A percentile compares a stretch with the other conserved stretches of the same genome.
Conservation (phyloP, 2,329 filamentous ascomycete species). For the Blastomyces percursus region DNA sequence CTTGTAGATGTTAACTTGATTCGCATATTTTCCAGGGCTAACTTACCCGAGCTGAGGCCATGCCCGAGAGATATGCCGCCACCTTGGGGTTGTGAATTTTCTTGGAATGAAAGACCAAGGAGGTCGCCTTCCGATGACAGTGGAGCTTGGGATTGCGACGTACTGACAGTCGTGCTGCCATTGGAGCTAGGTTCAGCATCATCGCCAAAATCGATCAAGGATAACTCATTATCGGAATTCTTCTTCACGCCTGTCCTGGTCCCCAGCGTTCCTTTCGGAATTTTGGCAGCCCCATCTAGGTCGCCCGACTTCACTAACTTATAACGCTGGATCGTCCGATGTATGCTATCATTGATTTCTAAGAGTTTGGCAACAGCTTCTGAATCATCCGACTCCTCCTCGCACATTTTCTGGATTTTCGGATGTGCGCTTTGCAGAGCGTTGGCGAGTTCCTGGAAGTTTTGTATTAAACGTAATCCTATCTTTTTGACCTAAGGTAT, state of each 20-base stretch:
- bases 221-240: constrained; percentile 66
- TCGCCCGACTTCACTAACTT: constrained; percentile 95
- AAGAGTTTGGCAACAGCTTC: constrained; percentile 91
- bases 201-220: constrained; percentile 82
- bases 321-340: constrained; percentile 89
- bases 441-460: constrained; percentile 63
- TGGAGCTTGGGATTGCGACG: constrained; percentile 30
- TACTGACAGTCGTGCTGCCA: constrained; percentile 30
- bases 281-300: constrained; percentile 66
- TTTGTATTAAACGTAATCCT: constrained; percentile 3
- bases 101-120: constrained; percentile 72
- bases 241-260: constrained; percentile 54
- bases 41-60: constrained; percentile 39
- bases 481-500: constrained; percentile 13
- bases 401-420: constrained; percentile 99
- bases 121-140: constrained; percentile 74
- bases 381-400: constrained; percentile 93
- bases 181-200: constrained; percentile 46
- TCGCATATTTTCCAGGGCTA: background rate
- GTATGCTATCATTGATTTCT: constrained; percentile 98
- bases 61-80: constrained; percentile 71
- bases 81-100: constrained; percentile 52
- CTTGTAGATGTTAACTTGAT: constrained; percentile 19
- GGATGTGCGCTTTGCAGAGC: constrained; percentile 87
- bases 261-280: constrained; percentile 69